Percentiles rank a stretch among this genome's conserved stretches.
Conservation (phyloP, 768 basidiomycete genomes). For the Suillus subalutaceus region DNA sequence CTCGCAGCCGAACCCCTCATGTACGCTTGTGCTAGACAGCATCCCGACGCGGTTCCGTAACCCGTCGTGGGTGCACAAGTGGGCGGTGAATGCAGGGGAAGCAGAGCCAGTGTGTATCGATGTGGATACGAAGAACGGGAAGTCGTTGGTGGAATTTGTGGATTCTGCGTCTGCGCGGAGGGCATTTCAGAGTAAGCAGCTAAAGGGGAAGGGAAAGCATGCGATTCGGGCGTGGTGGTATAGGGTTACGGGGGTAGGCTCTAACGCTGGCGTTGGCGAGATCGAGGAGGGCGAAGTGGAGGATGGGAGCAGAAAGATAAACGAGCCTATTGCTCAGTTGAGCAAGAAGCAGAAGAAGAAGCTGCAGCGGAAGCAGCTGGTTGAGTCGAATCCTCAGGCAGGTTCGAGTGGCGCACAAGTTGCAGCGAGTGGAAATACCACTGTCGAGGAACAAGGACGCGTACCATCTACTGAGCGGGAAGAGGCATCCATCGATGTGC, state of each 20-base stretch:
- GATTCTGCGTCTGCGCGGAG: constrained; percentile 45
- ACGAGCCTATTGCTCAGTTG: neutral
- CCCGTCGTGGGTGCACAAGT: constrained; percentile 42
- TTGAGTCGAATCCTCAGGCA: neutral
- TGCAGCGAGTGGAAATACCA: neutral
- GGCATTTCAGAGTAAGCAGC: constrained; percentile 44
- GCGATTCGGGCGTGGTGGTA: constrained; percentile 22
- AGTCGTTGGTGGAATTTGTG: constrained; percentile 55
- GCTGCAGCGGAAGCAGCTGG: constrained; percentile 1
- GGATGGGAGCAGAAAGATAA: constrained; percentile 8
- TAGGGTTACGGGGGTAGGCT: constrained; percentile 11
- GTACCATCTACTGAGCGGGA: neutral
- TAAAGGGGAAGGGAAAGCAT: constrained; percentile 41
- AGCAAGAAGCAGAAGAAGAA: constrained; percentile 13
- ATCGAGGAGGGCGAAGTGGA: constrained; percentile 20
- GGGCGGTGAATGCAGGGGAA: constrained; percentile 44
- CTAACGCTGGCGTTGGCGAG: constrained; percentile 12
- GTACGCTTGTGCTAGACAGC: constrained; percentile 59
- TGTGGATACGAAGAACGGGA: constrained; percentile 44
- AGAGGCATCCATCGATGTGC: neutral
- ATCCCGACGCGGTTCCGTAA: constrained; percentile 53
- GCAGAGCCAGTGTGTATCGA: constrained; percentile 42
- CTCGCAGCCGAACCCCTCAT: constrained; percentile 44
- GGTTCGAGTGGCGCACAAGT: neutral
- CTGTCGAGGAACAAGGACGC: neutral